These are phyloP conservation scores for Mentha longifolia DNA, from an alignment of 257 asterid species.

Conservation along the genomic window DNA sequence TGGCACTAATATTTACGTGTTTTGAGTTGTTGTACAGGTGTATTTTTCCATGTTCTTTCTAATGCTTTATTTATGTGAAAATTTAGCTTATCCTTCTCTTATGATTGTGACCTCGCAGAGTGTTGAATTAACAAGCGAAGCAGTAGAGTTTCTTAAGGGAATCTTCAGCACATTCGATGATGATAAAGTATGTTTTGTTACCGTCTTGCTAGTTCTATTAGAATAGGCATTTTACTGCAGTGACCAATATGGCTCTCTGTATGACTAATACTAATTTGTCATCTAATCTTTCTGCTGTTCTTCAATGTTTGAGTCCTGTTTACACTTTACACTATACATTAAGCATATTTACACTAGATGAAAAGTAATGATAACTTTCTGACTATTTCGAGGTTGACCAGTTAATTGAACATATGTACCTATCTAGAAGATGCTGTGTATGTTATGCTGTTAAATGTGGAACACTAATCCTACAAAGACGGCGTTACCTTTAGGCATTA, in stretches of 20 bases:
- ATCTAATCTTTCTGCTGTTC: neutral
- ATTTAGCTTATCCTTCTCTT: constrained; percentile 21
- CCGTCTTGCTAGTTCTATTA: constrained; percentile 25
- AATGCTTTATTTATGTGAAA: neutral
- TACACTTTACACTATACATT: neutral
- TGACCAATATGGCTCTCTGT: neutral
- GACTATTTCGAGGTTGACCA: neutral
- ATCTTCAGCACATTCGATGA: constrained; percentile 86
- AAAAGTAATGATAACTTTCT: constrained; percentile 1
- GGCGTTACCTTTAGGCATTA: neutral
- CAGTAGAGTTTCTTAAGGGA: constrained; percentile 92
- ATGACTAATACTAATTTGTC: neutral
- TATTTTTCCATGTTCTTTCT: neutral
- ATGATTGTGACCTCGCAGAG: constrained; percentile 66
- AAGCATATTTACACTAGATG: constrained; percentile 20
- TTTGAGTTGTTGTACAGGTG: constrained; percentile 15
- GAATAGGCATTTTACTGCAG: constrained; percentile 13
- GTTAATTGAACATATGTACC: neutral
- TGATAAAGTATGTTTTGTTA: constrained; percentile 68
- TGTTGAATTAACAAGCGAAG: constrained; percentile 96
- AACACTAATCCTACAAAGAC: constrained; percentile 2
- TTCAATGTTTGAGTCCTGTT: constrained; percentile 3
- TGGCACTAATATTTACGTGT: neutral
- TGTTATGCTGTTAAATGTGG: constrained; percentile 3
- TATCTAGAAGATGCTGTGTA: neutral